Evolutionary conservation across 1,284 basidiomycete genomes (phyloP).

Genomic region (Abortiporus biennis): DNA sequence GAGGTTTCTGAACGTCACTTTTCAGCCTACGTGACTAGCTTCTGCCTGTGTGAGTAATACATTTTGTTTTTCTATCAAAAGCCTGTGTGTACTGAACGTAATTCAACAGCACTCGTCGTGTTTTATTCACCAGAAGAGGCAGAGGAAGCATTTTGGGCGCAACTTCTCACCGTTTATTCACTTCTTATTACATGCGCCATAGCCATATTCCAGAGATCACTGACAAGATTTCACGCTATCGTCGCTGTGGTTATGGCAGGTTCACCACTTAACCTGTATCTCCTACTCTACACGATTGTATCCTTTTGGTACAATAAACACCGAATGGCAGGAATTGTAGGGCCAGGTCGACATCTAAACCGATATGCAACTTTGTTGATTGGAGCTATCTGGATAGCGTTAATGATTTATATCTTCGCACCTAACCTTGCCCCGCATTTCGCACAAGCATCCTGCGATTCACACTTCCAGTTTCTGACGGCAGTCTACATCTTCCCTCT

Average conservation of each 20-base stretch:
- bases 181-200: conserved; percentile 2
- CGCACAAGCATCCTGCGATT: conserved; percentile 2
- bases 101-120: conserved; percentile 2
- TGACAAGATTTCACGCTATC: conserved; percentile 11
- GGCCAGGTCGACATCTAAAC: neutral
- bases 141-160: conserved; percentile 5
- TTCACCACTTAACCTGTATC: conserved; percentile 2
- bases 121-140: conserved; percentile 6
- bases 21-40: neutral
- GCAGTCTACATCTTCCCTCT: neutral
- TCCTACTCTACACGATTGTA: conserved; percentile 4
- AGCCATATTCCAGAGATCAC: neutral
- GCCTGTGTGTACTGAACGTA: neutral
- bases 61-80: neutral
- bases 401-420: neutral
- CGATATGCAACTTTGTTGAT: neutral
- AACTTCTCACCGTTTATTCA: conserved; percentile 6
- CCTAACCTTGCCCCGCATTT: neutral
- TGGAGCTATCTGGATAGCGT: neutral
- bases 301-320: conserved; percentile 5
- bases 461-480: neutral
- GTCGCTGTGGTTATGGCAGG: neutral
- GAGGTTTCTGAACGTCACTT: neutral
- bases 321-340: conserved; percentile 1
- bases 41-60: neutral